A percentile compares a stretch with the other conserved stretches of the same genome.
Conservation (phyloP, 768 basidiomycete species). For the Russula emetica region DNA sequence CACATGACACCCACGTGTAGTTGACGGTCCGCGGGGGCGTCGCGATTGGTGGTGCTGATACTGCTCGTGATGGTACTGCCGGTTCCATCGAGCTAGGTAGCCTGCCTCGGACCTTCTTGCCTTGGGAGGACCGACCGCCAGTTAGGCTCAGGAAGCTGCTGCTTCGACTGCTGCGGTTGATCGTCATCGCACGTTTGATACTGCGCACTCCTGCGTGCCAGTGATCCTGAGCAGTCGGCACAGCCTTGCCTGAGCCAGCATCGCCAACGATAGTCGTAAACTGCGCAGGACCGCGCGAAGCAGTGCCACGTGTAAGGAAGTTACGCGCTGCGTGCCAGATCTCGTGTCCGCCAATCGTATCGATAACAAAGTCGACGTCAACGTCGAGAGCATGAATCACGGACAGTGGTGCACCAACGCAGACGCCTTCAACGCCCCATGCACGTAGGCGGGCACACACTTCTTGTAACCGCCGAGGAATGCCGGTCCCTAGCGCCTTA, state of each 20-base stretch:
- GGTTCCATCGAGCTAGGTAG: neutral
- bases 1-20: conserved; percentile 78
- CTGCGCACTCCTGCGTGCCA: conserved; percentile 70
- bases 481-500: conserved; percentile 28
- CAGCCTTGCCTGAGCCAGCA: conserved; percentile 49
- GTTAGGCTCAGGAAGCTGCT: neutral
- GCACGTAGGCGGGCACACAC: conserved; percentile 46
- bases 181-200: conserved; percentile 37
- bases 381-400: conserved; percentile 55
- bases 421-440: conserved; percentile 76
- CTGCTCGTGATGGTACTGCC: neutral
- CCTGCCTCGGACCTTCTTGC: neutral
- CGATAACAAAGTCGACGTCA: conserved; percentile 74
- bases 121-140: neutral
- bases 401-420: conserved; percentile 56
- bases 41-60: conserved; percentile 3
- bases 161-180: conserved; percentile 17
- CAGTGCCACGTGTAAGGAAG: conserved; percentile 45
- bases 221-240: conserved; percentile 69
- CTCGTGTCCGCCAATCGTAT: conserved; percentile 75
- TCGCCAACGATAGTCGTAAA: conserved; percentile 84
- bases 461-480: conserved; percentile 30
- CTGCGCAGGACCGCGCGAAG: conserved; percentile 38
- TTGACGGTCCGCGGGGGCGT: conserved; percentile 45
- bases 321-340: conserved; percentile 72